phyloP scores from a whole-genome alignment of 1,284 basidiomycete species.

The Ustilago esculenta region DNA sequence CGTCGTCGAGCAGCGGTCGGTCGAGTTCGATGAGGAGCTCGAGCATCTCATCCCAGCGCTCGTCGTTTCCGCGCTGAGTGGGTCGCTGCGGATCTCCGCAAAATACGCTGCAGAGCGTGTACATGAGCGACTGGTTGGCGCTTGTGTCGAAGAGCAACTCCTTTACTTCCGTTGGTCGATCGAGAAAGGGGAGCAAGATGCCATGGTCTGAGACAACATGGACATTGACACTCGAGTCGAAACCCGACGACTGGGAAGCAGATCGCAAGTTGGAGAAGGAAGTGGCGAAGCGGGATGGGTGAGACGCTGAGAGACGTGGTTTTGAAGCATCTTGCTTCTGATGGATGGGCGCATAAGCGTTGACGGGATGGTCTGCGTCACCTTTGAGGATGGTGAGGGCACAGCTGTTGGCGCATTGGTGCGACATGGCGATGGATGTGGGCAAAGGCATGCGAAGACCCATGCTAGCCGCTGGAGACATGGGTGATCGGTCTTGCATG shows the following conservation, averaged over 20 bases:
- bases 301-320: background rate
- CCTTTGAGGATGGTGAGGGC: slow-evolving; percentile 47
- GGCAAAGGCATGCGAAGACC: too few species aligned
- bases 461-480: slow-evolving; percentile 1
- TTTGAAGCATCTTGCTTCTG: slow-evolving; percentile 8
- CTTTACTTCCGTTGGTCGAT: slow-evolving; percentile 41
- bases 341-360: slow-evolving; percentile 31
- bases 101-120: slow-evolving; percentile 39
- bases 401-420: slow-evolving; percentile 25
- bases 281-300: slow-evolving; percentile 31
- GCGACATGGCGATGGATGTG: slow-evolving; percentile 18
- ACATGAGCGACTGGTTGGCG: slow-evolving; percentile 35
- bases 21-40: slow-evolving; percentile 43
- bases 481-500: slow-evolving; percentile 12
- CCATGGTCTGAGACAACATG: slow-evolving; percentile 39
- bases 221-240: slow-evolving; percentile 40
- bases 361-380: slow-evolving; percentile 30
- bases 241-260: slow-evolving; percentile 11
- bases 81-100: slow-evolving; percentile 18
- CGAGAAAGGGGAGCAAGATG: slow-evolving; percentile 48
- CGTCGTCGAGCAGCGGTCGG: slow-evolving; percentile 40
- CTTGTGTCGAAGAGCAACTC: slow-evolving; percentile 43
- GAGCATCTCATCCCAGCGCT: slow-evolving; percentile 49
- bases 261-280: slow-evolving; percentile 30
- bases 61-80: slow-evolving; percentile 22